Evolutionary conservation across 192 early-diverging fungal species (phyloP), one percentile per base, ranked within the genome.

Genomic region (Lunasporangiospora selenospora): DNA sequence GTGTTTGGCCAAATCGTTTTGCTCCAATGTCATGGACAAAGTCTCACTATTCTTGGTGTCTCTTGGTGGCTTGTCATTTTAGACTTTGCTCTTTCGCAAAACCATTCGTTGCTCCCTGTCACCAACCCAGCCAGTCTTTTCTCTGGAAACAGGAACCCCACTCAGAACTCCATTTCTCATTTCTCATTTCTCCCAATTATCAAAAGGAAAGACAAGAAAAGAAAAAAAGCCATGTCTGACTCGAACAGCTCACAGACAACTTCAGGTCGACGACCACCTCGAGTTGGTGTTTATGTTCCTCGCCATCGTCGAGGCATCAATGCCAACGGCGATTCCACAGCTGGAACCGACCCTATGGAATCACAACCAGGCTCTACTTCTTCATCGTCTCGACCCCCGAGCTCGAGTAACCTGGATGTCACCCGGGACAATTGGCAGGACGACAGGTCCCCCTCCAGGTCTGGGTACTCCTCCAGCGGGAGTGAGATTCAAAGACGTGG

Each of bases 281-380:
- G 63, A 40, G 69, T 63, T 6, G 69, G 61, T 6, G 69, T 73
- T 11, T 73, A 73, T 34, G 55, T 73, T 4, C 69, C 69, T 24
- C 59, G 69, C 10, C 69, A 73, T 41, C 52, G 69, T 29, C 50
- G 69, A 10, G 47, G 48, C 18, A 61, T 41, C 34, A n/a, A n/a
- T n/a, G n/a, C n/a, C n/a, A 52, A 52, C 13, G 52, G 60, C 18
- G 43, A 47, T 18, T n/a, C 46, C 21, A 15, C 16, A 9, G 6
- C 26, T 0, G 16, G 41, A 16, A 33, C 39, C 3, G 64, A 53
- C 39, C 40, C 51, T 8, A 37, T 16, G 4, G 29, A 56, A 33
- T 40, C 65, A 24, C 41, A 21, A 44, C 40, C 21, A 21, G 39
- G 29, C 55, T 21, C 39, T 4, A 53, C 50, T 4, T 10, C 42